phyloP scores from a whole-genome alignment of 1,139 yeast species.

The Eremothecium sinecaudum region DNA sequence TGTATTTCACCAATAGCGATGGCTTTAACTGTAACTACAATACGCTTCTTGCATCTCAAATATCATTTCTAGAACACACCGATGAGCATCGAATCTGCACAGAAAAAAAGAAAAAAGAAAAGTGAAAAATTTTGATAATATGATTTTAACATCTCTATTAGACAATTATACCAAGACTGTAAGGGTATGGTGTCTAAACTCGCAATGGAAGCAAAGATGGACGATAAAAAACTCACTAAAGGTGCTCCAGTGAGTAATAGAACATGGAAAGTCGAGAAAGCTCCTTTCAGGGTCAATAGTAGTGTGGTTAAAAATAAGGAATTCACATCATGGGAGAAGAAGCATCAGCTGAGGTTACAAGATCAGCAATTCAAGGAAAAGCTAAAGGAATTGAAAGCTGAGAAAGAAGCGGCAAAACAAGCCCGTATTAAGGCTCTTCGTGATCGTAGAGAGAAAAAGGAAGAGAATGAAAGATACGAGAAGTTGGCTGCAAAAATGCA shows the following conservation, averaged over 20 bases:
- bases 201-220: too few species aligned
- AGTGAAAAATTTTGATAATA: slow-evolving; percentile 1
- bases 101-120: background rate
- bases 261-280: slow-evolving; percentile 48
- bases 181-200: too few species aligned
- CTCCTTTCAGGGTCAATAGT: slow-evolving; percentile 35
- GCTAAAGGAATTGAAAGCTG: slow-evolving; percentile 48
- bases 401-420: slow-evolving; percentile 47
- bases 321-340: slow-evolving; percentile 32
- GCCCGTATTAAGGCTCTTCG: slow-evolving; percentile 45
- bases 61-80: too few species aligned
- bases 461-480: slow-evolving; percentile 66
- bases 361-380: slow-evolving; percentile 37
- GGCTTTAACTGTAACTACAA: too few species aligned
- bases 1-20: too few species aligned
- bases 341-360: slow-evolving; percentile 33
- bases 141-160: too few species aligned
- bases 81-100: too few species aligned
- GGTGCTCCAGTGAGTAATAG: slow-evolving; percentile 47
- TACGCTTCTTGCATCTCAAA: too few species aligned
- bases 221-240: slow-evolving; percentile 13
- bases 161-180: too few species aligned
- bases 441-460: slow-evolving; percentile 60
- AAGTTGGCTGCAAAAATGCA: slow-evolving; percentile 65
- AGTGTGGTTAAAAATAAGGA: slow-evolving; percentile 31